Evolutionary conservation across 805 yeast species (phyloP), one percentile per base, ranked within the genome.

Genomic region (Lachancea cidri): DNA sequence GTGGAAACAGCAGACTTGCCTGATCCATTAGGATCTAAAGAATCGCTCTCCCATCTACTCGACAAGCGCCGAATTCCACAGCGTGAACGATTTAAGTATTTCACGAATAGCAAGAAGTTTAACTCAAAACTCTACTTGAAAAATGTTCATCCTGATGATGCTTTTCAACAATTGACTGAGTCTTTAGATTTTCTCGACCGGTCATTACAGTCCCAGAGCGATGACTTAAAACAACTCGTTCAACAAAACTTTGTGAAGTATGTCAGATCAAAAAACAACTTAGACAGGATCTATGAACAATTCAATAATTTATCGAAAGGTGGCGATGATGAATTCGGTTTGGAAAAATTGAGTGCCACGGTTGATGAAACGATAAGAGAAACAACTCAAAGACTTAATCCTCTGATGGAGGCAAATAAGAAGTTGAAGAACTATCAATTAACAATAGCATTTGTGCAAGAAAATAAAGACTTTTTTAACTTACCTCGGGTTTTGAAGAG

Each of bases 241-340:
- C 77, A 77, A 48, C 62, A 70, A 11, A 85, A 83, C 53, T 81
- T 78, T 49, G 73, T 76, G 40, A 70, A 73, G 49, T 83, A 81
- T 47, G 85, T 84, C 24, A 74, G 73, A 46, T 71, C 81, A 19
- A 84, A 84, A 53, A 74, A 81, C 17, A 67, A 76, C 3, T 62
- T 84, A 29, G 89, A 83, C 54, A 71, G 71, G 19, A 78, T 82
- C 4, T 73, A 78, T 45, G 65, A 60, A 16, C 79, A 76, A 47
- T 77, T 81, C 49, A 64, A 55, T 2, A 43, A 70, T 29, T 38
- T 32, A 36, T 44, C 39, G 15, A 43, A 48, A 4, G 45, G 62
- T 16, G 60, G 55, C 4, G 58, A 60, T 50, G 66, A 65, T 13
- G 57, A 66, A 32, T 52, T 54, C 11, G 60, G 59, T 4, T 53